Evolutionary conservation across 208 protist species (phyloP), one percentile per base, ranked within the genome.

Genomic region (Trypanosoma scelopori): DNA sequence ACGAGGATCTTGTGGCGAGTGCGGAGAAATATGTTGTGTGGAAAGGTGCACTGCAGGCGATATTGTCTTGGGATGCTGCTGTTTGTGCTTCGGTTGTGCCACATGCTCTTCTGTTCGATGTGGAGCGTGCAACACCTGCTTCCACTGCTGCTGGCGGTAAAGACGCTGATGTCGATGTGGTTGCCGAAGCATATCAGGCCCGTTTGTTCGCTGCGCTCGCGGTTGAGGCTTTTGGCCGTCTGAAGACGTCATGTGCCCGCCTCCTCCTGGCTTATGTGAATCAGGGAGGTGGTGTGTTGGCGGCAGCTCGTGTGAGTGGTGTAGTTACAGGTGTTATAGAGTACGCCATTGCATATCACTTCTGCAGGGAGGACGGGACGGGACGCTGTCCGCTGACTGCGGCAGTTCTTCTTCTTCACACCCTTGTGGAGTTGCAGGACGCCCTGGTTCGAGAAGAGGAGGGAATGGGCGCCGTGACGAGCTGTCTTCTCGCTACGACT

Each of bases 241-340:
- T 74, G 16, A 74, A 74, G 45, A 37, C 39, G 5, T 37, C 27
- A 11, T 74, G 53, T 58, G 69, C 55, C 22, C 20, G 35, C 30
- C 35, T 84, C 18, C 50, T 84, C 16, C 25, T 76, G 30, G 74
- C 70, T 5, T 79, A 74, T 35, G 65, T 82, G 12, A 67, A 71
- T 50, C 49, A 65, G 30, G 55, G 37, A 35, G 53, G 45, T 48
- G 59, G 37, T 50, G 55, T 52, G 23, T 35, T 35, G 22, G 47
- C 52, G 13, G 45, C 30, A 23, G 58, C 62, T n/a, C 59, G 62
- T 79, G 37, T 65, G 13, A 68, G 69, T 51, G 85, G 85, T 52
- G 73, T 92, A 6, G 65, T 89, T 0, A 73, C 79, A 15, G 85
- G 85, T 55, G 46, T 92, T 22, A 42, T 92, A n/a, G 81, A 88